Conservation (phyloP, 257 asterid species). For the Datura wrightii region DNA sequence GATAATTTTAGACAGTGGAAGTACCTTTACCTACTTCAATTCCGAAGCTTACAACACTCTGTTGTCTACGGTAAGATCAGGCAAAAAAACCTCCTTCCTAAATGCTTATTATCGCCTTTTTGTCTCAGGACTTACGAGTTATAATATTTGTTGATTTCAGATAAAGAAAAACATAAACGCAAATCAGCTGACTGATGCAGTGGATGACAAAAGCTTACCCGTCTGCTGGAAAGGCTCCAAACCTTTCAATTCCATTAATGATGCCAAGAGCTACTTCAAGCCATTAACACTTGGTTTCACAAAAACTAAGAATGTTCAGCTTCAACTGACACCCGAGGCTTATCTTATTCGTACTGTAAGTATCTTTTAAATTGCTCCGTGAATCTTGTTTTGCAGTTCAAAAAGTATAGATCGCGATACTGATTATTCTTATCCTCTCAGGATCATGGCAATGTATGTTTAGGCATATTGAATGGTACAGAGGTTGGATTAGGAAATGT, state of each 20-base stretch:
- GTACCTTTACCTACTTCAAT: constrained; percentile 52
- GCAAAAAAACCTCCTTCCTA: neutral
- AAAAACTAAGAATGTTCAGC: constrained; percentile 48
- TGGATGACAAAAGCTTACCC: constrained; percentile 72
- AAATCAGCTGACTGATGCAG: constrained; percentile 49
- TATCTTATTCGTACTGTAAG: constrained; percentile 83
- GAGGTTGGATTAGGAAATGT: constrained; percentile 66
- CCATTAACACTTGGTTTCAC: constrained; percentile 67
- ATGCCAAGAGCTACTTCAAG: constrained; percentile 59
- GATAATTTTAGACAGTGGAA: constrained; percentile 54
- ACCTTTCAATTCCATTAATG: constrained; percentile 68
- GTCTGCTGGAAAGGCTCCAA: constrained; percentile 79
- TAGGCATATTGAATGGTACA: constrained; percentile 83
- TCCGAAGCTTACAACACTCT: constrained; percentile 36
- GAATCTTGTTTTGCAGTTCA: neutral
- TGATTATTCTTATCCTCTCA: constrained; percentile 42
- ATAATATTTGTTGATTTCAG: constrained; percentile 43
- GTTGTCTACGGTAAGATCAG: constrained; percentile 47
- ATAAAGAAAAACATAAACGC: constrained; percentile 50
- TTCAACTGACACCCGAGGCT: constrained; percentile 71
- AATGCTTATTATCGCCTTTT: neutral
- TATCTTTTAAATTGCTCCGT: neutral
- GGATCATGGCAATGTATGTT: constrained; percentile 81
- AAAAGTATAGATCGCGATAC: neutral
- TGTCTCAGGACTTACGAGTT: neutral